Evolutionary conservation across 2,329 filamentous ascomycete genomes (phyloP).

Genomic region (Aaosphaeria arxii): DNA sequence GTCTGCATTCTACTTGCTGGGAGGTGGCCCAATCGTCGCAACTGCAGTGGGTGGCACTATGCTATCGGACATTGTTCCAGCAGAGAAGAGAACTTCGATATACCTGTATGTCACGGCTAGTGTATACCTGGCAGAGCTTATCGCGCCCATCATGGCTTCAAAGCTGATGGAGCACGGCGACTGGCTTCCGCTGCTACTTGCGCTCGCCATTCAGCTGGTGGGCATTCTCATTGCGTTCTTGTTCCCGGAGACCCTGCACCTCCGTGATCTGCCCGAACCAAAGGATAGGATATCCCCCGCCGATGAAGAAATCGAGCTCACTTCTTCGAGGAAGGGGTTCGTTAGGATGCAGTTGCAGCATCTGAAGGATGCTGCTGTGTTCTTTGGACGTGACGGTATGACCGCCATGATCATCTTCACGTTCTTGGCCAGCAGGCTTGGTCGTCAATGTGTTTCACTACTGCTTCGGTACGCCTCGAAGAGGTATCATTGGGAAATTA

Average conservation of each 20-base stretch:
- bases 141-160: conserved; percentile 32
- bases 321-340: conserved; percentile 14
- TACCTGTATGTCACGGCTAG: conserved; percentile 26
- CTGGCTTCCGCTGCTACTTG: conserved; percentile 42
- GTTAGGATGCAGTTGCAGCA: conserved; percentile 28
- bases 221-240: conserved; percentile 24
- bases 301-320: conserved; percentile 12
- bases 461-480: conserved; percentile 53
- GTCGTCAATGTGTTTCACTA: conserved; percentile 46
- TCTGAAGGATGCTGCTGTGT: conserved; percentile 37
- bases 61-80: conserved; percentile 50
- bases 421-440: conserved; percentile 49
- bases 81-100: conserved; percentile 36
- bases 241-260: conserved; percentile 33
- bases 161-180: conserved; percentile 31
- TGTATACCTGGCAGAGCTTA: conserved; percentile 31
- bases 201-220: conserved; percentile 24
- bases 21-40: conserved; percentile 47
- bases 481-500: conserved; percentile 49
- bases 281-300: conserved; percentile 7
- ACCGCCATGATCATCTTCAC: conserved; percentile 43
- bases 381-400: conserved; percentile 40
- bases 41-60: conserved; percentile 50
- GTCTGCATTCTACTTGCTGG: conserved; percentile 44
- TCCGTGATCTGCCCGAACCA: conserved; percentile 29